Evolutionary conservation across 176 grass and related monocot genomes (phyloP), one percentile per base, ranked within the genome.

Genomic region (Guadua angustifolia): DNA sequence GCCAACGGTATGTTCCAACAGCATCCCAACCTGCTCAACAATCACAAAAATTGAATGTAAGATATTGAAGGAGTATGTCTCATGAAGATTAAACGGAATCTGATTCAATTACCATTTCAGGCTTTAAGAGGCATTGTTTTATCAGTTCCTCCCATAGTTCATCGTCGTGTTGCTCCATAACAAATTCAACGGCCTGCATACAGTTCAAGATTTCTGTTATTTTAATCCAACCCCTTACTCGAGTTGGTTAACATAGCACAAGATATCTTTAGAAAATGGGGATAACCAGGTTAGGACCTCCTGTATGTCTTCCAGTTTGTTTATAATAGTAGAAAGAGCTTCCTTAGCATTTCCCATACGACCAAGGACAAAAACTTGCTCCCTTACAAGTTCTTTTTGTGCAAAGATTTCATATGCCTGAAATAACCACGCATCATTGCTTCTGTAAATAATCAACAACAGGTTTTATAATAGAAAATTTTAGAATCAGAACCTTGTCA

Each of bases 291-390:
- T 71, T 59, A 26, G 38, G 78, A 99, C 96, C 96, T 99, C 93
- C 69, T 89, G 79, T 73, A 99, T 99, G 57, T 95, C 86, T 58
- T 99, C 96, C 83, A 99, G 51, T 70, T 94, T 92, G 85, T 99
- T 99, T 80, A 99, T 95, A 74, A 95, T 95, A 36, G 89, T 86
- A 32, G 89, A 94, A 55, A 99, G 96, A 15, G 96, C 96, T 89
- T 92, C 82, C 88, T 99, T 99, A n/a, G 93, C 83, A 82, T 99
- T 99, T 87, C 96, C 96, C 96, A 95, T 99, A 77, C 91, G 92
- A 73, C 93, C 96, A 83, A 99, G 90, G 63, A 95, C 90, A 84
- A 89, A 99, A 60, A 94, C 93, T 70, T 95, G 93, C 82, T 99
- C 96, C 84, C 46, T 90, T 49, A 95, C 82, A 85, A 94, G 89